phyloP scores from a whole-genome alignment of 2,329 filamentous ascomycete species.

The Cadophora sp. region DNA sequence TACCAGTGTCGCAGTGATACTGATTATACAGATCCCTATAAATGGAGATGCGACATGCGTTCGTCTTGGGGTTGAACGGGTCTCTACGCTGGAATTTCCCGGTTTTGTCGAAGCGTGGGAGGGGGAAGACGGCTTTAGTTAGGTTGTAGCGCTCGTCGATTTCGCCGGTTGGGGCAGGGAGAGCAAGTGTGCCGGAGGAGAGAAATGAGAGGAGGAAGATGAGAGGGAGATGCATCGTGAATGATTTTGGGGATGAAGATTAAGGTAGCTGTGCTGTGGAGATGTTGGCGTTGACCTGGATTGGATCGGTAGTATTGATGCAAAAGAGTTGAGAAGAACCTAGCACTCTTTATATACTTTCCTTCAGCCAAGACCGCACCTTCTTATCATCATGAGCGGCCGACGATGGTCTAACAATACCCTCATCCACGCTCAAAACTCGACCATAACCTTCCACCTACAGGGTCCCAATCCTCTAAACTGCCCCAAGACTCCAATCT shows the following conservation, averaged over 20 bases:
- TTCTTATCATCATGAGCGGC: too few relatives aligned
- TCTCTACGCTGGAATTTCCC: background rate
- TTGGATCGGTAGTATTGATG: too few relatives aligned
- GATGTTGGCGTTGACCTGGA: too few relatives aligned
- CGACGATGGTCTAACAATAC: too few relatives aligned
- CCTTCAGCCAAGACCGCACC: too few relatives aligned
- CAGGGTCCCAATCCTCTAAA: too few relatives aligned
- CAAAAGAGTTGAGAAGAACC: too few relatives aligned
- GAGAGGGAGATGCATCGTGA: background rate
- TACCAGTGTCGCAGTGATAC: conserved; percentile 1
- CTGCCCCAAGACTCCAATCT: too few relatives aligned
- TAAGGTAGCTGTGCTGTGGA: too few relatives aligned
- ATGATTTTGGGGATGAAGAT: background rate
- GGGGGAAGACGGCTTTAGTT: background rate
- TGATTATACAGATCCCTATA: conserved; percentile 5
- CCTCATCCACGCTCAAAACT: too few relatives aligned
- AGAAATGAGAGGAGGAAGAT: background rate
- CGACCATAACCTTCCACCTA: too few relatives aligned
- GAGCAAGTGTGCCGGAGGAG: background rate
- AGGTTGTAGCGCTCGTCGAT: background rate
- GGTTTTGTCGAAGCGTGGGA: background rate
- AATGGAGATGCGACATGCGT: background rate
- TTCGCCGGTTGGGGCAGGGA: background rate
- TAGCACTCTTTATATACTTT: too few relatives aligned
- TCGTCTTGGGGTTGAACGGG: background rate